Conservation (phyloP, 257 asterid species). For the Nicotiana benthamiana region DNA sequence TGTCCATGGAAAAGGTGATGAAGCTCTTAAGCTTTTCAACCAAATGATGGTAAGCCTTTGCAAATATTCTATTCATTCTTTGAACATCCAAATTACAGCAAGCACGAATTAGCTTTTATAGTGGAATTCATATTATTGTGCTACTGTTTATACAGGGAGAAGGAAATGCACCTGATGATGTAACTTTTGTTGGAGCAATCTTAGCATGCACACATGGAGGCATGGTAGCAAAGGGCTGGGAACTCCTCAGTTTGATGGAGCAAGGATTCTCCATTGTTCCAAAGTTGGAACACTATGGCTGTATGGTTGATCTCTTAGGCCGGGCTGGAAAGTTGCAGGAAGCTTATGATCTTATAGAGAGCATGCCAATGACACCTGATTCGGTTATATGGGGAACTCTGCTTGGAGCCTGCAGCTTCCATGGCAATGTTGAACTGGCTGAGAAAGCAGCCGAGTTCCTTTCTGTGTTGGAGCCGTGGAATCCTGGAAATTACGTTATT, state of each 20-base stretch:
- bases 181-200: constrained; percentile 73
- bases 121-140: not conserved
- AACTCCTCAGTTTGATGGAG: constrained; percentile 48
- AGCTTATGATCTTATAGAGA: constrained; percentile 45
- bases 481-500: constrained; percentile 81
- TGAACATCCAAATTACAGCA: not conserved
- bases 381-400: constrained; percentile 81
- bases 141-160: constrained; percentile 38
- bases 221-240: constrained; percentile 48
- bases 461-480: constrained; percentile 58
- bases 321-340: constrained; percentile 64
- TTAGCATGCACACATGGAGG: constrained; percentile 88
- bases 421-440: constrained; percentile 53
- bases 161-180: constrained; percentile 60
- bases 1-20: constrained; percentile 58
- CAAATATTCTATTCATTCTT: not conserved
- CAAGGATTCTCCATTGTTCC: constrained; percentile 24
- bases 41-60: constrained; percentile 51
- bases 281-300: constrained; percentile 34
- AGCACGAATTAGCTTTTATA: not conserved
- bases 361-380: constrained; percentile 83
- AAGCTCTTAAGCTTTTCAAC: constrained; percentile 48
- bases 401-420: constrained; percentile 83
- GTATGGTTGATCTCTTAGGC: constrained; percentile 84
- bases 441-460: constrained; percentile 66